Evolutionary conservation across 306 rosid species (phyloP).

Genomic region (Vicia faba): DNA sequence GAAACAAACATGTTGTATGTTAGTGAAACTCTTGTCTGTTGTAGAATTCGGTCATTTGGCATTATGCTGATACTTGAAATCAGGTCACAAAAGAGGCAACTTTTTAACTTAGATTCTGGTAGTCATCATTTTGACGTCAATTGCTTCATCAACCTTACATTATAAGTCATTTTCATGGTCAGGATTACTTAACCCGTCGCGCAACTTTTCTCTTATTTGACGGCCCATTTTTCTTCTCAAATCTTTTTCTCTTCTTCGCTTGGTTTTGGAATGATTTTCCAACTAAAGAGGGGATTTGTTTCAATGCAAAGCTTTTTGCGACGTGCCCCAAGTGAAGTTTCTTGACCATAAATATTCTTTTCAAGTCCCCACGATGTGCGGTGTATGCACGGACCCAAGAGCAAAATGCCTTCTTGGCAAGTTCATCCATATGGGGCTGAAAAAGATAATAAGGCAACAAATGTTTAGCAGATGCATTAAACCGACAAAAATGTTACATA

Average conservation of each 20-base stretch:
- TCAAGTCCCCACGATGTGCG: constrained; percentile 86
- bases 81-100: background rate
- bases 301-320: constrained; percentile 86
- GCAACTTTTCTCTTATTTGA: constrained; percentile 55
- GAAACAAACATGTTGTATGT: background rate
- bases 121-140: constrained; percentile 26
- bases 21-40: background rate
- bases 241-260: constrained; percentile 62
- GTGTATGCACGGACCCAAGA: constrained; percentile 95
- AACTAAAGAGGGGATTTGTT: constrained; percentile 83
- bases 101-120: constrained; percentile 15
- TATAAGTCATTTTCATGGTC: constrained; percentile 18
- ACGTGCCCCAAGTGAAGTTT: constrained; percentile 96
- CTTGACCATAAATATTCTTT: constrained; percentile 82
- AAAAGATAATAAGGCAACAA: constrained; percentile 35
- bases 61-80: background rate
- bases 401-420: constrained; percentile 75
- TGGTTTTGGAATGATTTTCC: constrained; percentile 69
- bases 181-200: constrained; percentile 35
- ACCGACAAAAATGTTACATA: background rate
- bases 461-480: constrained; percentile 15
- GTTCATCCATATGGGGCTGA: constrained; percentile 62
- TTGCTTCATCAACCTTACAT: background rate
- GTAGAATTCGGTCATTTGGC: background rate
- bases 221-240: constrained; percentile 53